These are phyloP conservation scores for Nannizziopsis barbatae DNA, from an alignment of 2,329 filamentous ascomycete genomes.

Conservation along the genomic window DNA sequence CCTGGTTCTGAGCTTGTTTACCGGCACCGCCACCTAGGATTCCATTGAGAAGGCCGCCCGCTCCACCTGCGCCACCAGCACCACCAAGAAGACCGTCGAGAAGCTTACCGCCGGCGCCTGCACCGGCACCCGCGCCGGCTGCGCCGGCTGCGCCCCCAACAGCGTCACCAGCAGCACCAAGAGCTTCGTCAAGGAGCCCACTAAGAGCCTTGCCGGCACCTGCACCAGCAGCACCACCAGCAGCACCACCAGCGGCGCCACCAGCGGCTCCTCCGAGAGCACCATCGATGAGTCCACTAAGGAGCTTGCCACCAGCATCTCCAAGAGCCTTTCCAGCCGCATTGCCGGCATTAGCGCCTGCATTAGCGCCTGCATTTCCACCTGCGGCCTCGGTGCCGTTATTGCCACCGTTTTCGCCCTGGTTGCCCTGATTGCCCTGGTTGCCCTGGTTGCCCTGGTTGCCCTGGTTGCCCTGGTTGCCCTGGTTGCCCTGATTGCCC, in stretches of 20 bases:
- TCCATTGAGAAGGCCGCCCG: not conserved
- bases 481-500: not conserved
- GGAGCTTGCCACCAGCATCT: too few relatives aligned
- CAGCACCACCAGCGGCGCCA: too few relatives aligned
- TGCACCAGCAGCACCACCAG: too few relatives aligned
- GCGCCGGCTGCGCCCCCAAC: not conserved
- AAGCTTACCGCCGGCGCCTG: not conserved
- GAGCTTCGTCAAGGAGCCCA: too few relatives aligned
- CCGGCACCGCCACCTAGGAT: not conserved
- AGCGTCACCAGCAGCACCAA: not conserved
- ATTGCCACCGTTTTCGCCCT: not conserved
- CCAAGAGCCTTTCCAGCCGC: too few relatives aligned
- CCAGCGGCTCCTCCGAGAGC: too few relatives aligned
- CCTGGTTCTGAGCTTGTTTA: slow-evolving; percentile 1
- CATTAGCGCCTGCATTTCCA: too few relatives aligned
- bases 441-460: not conserved
- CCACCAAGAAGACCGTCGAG: not conserved
- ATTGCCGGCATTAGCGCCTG: too few relatives aligned
- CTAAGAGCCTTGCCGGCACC: too few relatives aligned
- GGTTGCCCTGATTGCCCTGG: not conserved
- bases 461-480: not conserved
- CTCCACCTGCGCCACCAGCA: not conserved
- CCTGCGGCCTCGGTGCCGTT: too few relatives aligned
- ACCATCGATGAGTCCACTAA: too few relatives aligned
- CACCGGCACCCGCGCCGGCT: not conserved